Evolutionary conservation across 495 filamentous ascomycete species (phyloP), one percentile per base, ranked within the genome.

Genomic region (Cryomyces antarcticus): DNA sequence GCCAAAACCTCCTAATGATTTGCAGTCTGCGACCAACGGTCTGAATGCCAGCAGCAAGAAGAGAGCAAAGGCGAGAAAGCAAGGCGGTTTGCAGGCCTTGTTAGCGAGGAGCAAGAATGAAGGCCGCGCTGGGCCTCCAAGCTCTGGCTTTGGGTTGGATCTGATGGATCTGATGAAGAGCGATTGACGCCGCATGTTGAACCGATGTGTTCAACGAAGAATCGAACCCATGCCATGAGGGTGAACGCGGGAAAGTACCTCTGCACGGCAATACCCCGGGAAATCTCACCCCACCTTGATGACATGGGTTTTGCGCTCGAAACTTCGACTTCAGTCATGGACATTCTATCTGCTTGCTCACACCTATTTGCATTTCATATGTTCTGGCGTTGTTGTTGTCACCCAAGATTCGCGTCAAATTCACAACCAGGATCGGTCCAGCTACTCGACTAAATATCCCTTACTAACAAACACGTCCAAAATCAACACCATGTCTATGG

Each of bases 81-180:
- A 74, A 45, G 65, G 68, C 10, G 65, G 71, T 3, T 55, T 78
- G n/a, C 70, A 74, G 53, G 68, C 70, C 37, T 50, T 74, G 24
- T 53, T 78, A 13, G 69, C 67, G 11, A 66, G 70, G 28, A 71
- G 67, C 50, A 65, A 66, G 50, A 56, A 53, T 13, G 47, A 27
- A 10, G 55, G 1, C 53, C 39, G 37, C 42, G 17, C 54, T 45
- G n/a, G n/a, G n/a, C n/a, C n/a, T n/a, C n/a, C n/a, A n/a, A 12
- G 48, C 48, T 28, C 35, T 44, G 28, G 57, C 56, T 4, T 65
- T 39, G 60, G 59, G 24, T 56, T 77, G 4, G 67, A 71, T 56
- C 58, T 76, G 5, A 63, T 76, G 58, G 72, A 76, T 50, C 67
- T 78, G 42, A 63, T 78, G 49, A 67, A 73, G 46, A 49, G 57